A percentile compares a stretch with the other conserved stretches of the same genome.
These are phyloP conservation scores for Neospermospora avenae DNA, from an alignment of 2,329 filamentous ascomycete species.

Conservation along the genomic window DNA sequence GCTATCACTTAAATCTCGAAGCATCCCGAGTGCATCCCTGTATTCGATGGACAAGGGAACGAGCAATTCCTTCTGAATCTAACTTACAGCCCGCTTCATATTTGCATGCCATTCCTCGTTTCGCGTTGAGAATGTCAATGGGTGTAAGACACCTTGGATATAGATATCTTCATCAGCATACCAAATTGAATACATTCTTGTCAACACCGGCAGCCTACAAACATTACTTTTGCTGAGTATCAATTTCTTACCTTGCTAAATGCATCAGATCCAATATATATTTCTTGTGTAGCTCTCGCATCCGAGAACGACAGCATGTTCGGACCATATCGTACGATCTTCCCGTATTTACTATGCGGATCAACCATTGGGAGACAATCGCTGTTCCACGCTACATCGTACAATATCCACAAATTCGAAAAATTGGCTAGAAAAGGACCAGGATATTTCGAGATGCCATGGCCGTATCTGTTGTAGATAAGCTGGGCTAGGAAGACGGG, in stretches of 20 bases:
- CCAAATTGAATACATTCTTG: neutral
- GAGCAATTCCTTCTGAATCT: no score
- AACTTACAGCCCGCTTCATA: neutral
- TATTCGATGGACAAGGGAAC: no score
- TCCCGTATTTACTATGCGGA: constrained; percentile 3
- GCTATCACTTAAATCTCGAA: neutral
- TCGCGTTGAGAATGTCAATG: neutral
- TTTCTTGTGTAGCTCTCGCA: constrained; percentile 11
- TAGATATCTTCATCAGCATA: neutral
- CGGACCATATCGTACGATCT: constrained; percentile 10
- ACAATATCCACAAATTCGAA: constrained; percentile 11
- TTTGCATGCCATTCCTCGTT: neutral
- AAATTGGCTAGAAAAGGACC: constrained; percentile 13
- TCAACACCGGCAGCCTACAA: neutral
- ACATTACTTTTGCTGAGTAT: no score
- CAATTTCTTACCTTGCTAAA: neutral
- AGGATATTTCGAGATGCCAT: constrained; percentile 9
- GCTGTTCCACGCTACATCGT: neutral
- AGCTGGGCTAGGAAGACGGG: neutral
- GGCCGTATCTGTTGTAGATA: constrained; percentile 3
- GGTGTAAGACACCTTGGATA: neutral
- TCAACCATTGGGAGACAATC: neutral
- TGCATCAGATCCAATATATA: constrained; percentile 9
- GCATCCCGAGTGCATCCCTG: no score
- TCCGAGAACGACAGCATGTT: constrained; percentile 13